Evolutionary conservation across 2,329 filamentous ascomycete genomes (phyloP), one percentile per base, ranked within the genome.

Genomic region (Hymenoscyphus fructigenus): DNA sequence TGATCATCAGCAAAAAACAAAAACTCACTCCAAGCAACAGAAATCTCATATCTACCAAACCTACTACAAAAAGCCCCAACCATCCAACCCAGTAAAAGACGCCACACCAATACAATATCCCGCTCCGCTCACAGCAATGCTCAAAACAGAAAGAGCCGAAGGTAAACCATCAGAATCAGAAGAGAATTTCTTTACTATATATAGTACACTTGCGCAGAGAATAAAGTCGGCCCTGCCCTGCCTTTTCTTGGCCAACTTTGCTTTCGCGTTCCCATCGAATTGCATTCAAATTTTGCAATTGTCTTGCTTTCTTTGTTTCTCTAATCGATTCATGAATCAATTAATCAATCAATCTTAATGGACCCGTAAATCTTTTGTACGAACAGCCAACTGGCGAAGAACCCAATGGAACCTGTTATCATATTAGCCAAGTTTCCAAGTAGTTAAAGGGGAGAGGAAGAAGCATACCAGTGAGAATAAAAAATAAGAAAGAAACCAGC

Each of bases 261-360:
- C 44, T 20, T 5, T 53, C 20, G 20, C 47, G 23, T 9, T 9
- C 20, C 10, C 41, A 44, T 44, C 17, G 15, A 0, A 44, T n/a
- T n/a, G 6, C 17, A 44, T 9, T n/a, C 41, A 44, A 17, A 2
- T 26, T 12, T 53, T 53, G 20, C 20, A 26, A 20, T 53, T 53
- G 2, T 23, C 23, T 26, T 28, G 10, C 14, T 17, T 12, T 57
- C 17, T 15, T 57, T 15, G 20, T n/a, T 34, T 34, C 17, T 34
- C 55, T 34, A 34, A n/a, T n/a, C 17, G 28, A 32, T 32, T 32
- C 2, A 57, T 9, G 14, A 29, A 58, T 65, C 70, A 99, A 76
- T 99, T 95, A 69, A 99, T 93, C 83, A 99, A 76, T 99, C 95
- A 69, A 99, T 93, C 83, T 99, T 99, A 81, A 99, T 96, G n/a